Percentiles rank a stretch among this genome's conserved stretches.
Conservation (phyloP, 345 rosid genomes). For the Eutrema japonicum region DNA sequence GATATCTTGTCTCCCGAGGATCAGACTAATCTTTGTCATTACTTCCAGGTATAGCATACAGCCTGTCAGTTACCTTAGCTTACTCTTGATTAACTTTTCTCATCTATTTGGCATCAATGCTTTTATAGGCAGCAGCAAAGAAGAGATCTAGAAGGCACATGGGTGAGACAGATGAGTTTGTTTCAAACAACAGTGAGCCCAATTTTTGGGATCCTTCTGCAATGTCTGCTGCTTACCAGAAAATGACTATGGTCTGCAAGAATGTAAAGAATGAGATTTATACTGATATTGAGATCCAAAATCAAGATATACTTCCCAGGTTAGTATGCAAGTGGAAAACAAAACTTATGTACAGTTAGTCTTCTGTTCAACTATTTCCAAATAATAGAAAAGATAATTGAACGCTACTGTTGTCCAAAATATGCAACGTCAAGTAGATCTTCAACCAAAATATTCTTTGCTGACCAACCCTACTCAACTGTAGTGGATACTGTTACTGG, state of each 20-base stretch:
- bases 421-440: conserved; percentile 10
- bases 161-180: conserved; percentile 92
- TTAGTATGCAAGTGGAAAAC: conserved; percentile 36
- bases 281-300: conserved; percentile 93
- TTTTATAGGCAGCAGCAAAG: conserved; percentile 74
- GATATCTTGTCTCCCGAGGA: conserved; percentile 94
- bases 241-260: conserved; percentile 76
- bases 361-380: conserved; percentile 8
- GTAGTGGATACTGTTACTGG: not conserved
- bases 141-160: conserved; percentile 87
- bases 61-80: conserved; percentile 1
- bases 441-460: conserved; percentile 20
- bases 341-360: not conserved
- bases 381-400: not conserved
- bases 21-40: conserved; percentile 80
- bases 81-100: conserved; percentile 30
- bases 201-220: conserved; percentile 66
- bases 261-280: conserved; percentile 82
- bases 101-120: conserved; percentile 4
- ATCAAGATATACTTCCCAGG: conserved; percentile 93
- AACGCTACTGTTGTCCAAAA: not conserved
- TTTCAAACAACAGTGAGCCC: conserved; percentile 60
- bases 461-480: conserved; percentile 11
- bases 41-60: conserved; percentile 76
- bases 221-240: conserved; percentile 84